Evolutionary conservation across 2,329 filamentous ascomycete genomes (phyloP), one percentile per base, ranked within the genome.

Genomic region (Zopfia rhizophila): DNA sequence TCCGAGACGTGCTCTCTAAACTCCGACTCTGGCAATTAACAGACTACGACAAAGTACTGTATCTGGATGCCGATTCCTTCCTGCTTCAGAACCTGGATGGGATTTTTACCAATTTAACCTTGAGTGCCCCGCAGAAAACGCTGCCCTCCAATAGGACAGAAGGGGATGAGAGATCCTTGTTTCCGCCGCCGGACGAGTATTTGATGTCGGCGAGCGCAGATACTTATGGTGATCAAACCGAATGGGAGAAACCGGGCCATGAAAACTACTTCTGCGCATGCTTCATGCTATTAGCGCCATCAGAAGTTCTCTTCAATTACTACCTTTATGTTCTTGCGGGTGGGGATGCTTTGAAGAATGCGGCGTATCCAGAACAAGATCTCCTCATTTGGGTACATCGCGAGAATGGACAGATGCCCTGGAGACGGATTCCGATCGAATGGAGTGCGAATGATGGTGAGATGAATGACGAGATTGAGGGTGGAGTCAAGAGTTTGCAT

Each of bases 401-500:
- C 11, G 48, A 56, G 8, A 47, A 52, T 8, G 66, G 68, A 7
- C 61, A 58, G 45, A 70, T 72, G 68, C 67, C 68, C 2, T 72
- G 67, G 66, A 63, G 60, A 43, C 65, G 48, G 25, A 52, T 48
- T 21, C 39, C 44, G 12, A 29, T 48, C 10, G 24, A 32, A n/a
- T 52, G 48, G 48, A 52, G 48, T 25, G 48, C 48, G 23, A 52
- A 48, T 35, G 48, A 52, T 48, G 48, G 48, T 11, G 43, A 46
- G 28, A 47, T 46, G 48, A 62, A 61, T 38, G 67, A 63, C 22
- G 72, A 75, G 38, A 69, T 64, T 45, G 48, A 63, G 21, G 65
- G 56, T 11, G 71, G 48, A 60, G 63, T 45, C 65, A 65, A 28
- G 72, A 75, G 41, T 70, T 64, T 53, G 49, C 71, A 73, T 49